Base-by-base conservation (phyloP, 768 basidiomycete species). In the Russula griseocarnosa region DNA sequence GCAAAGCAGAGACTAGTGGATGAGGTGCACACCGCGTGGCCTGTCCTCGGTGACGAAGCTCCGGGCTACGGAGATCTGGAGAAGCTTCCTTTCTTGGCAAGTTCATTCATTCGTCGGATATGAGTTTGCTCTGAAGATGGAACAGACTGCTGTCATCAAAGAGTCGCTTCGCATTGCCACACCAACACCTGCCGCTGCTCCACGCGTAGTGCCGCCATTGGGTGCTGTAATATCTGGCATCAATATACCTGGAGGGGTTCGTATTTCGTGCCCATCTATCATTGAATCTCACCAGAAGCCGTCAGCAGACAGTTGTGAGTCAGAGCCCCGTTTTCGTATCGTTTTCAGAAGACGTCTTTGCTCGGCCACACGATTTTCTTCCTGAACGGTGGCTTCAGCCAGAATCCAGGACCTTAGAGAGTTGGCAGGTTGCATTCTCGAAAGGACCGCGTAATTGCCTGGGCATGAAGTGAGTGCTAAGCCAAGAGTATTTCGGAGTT, bases 401-500 rank as follows among this genome's bases (percentile, higher is more conserved):
- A 4, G 64, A 42, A 22, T 58, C 65, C 0, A 54, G 46, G 14
- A 36, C 44, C 0, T 44, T 69, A 18, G 69, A 67, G 0, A 58
- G 42, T 22, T 67, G 60, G 28, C 42, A 67, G 1, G 58, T 69
- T 16, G 40, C 30, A 3, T 70, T 70, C 42, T 69, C 69, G 1
- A 69, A 65, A 52, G 69, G 69, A 10, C 69, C 69, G 11, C 59
- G 69, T 6, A 66, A 58, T 22, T 69, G 69, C 42, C 47, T 69
- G 5, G 69, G 68, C n/a, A 67, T 67, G 16, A 69, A 69, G 69
- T 69, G 10, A 65, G 55, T 4, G 4, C 16, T 44, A n/a, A n/a
- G n/a, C 18, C n/a, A 22, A 13, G 10, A n/a, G n/a, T n/a, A n/a
- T n/a, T n/a, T n/a, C n/a, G n/a, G n/a, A n/a, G 0, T 18, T 30